Evolutionary conservation across 75 land plant genomes (phyloP).

Genomic region (Cunninghamia lanceolata): DNA sequence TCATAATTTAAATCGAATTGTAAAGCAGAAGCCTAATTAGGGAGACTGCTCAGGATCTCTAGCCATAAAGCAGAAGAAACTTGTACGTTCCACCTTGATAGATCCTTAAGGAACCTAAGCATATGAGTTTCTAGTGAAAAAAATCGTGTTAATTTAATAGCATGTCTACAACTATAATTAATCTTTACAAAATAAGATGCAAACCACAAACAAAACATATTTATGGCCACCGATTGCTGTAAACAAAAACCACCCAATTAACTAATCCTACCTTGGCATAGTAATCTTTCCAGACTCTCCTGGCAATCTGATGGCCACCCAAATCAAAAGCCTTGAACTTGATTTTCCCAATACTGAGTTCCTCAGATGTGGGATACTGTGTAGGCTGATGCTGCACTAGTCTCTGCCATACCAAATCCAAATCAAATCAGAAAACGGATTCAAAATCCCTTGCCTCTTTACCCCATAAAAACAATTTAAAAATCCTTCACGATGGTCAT

Average conservation of each 20-base stretch:
- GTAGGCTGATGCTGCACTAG: conserved; percentile 85
- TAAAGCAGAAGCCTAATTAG: too few species aligned
- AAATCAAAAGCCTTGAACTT: conserved; percentile 85
- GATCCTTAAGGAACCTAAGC: neutral
- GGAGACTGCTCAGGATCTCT: too few species aligned
- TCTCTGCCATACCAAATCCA: conserved; percentile 14
- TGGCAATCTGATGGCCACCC: conserved; percentile 81
- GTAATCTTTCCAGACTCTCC: conserved; percentile 73
- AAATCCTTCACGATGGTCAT: neutral
- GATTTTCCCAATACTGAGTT: conserved; percentile 69
- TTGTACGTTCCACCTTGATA: too few species aligned
- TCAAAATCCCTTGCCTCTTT: neutral
- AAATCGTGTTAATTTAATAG: neutral
- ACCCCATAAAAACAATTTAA: neutral
- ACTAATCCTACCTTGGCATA: conserved; percentile 49
- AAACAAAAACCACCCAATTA: neutral
- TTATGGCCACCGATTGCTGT: neutral
- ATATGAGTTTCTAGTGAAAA: neutral
- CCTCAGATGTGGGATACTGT: conserved; percentile 76
- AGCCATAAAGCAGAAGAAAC: too few species aligned
- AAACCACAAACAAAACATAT: neutral
- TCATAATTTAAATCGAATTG: too few species aligned
- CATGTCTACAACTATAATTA: neutral
- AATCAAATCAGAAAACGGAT: neutral
- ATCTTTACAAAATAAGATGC: neutral